Evolutionary conservation across 768 basidiomycete genomes (phyloP), one percentile per base, ranked within the genome.

Genomic region (Strobilomyces confusus): DNA sequence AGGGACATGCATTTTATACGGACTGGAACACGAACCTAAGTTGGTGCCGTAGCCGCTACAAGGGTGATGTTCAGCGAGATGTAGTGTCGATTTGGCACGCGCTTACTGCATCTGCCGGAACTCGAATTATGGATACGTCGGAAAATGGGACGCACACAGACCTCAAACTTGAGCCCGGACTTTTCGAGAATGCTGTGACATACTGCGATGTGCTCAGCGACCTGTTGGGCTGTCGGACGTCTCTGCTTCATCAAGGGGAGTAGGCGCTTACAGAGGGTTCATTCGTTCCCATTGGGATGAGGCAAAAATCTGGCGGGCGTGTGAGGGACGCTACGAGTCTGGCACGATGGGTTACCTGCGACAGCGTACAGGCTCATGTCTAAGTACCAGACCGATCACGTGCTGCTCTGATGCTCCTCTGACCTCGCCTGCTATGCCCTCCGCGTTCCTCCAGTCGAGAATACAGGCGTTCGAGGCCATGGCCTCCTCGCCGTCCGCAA

Each of bases 21-120:
- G 17, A 40, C 29, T 19, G 33, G 29, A 7, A 49, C 19, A 63
- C 72, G 41, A 59, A 80, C 89, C 92, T 37, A 95, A 63, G 66
- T 95, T 95, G 1, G 95, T 97, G 20, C 94, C 94, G 63, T 95
- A 97, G 6, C 91, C 92, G 62, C 92, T 92, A 56, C 26, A 22
- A 32, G 25, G 48, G 36, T 19, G 29, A 32, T 42, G 19, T 46
- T 64, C 26, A 65, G 43, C 42, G 38, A 37, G 14, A 69, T 80
- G 78, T 67, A 49, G 57, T 37, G 34, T 19, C 25, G 48, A 33
- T 14, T 48, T 20, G 33, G 37, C 45, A 32, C 1, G n/a, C 48
- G 55, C 72, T 65, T 62, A 74, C 73, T 74, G 73, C 72, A 73
- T 71, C 73, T 74, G 49, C 45, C 11, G 13, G 26, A 34, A 37